These are phyloP conservation scores for Erysimum cheiranthoides DNA, from an alignment of 345 rosid genomes.

Conservation along the genomic window DNA sequence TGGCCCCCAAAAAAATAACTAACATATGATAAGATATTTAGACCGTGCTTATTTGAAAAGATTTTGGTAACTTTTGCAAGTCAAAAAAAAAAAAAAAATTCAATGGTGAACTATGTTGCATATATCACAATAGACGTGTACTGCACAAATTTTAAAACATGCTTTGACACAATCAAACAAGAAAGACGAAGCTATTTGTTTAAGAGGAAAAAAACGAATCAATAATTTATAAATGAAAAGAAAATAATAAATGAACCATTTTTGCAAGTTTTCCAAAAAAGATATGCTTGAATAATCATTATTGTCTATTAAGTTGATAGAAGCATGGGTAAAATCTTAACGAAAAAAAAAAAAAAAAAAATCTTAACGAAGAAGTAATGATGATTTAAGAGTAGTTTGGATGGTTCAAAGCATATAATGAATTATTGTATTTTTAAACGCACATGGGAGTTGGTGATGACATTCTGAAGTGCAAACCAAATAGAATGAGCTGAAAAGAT, in stretches of 20 bases:
- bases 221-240: not conserved
- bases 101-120: too few relatives aligned
- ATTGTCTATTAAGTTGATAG: not conserved
- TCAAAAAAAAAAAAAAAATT: not conserved
- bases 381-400: conserved; percentile 20
- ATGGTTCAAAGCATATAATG: conserved; percentile 23
- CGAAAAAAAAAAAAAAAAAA: too few relatives aligned
- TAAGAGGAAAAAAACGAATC: not conserved
- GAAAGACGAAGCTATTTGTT: not conserved
- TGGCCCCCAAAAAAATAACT: too few relatives aligned
- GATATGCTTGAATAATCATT: not conserved
- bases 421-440: conserved; percentile 31
- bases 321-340: not conserved
- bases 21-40: not conserved
- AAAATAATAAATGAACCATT: not conserved
- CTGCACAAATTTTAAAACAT: not conserved
- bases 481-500: conserved; percentile 36
- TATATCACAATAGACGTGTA: not conserved
- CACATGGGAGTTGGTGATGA: conserved; percentile 38
- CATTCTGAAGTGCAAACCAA: conserved; percentile 24
- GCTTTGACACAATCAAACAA: not conserved
- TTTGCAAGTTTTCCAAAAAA: not conserved
- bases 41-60: not conserved
- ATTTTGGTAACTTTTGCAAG: not conserved
- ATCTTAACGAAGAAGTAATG: conserved; percentile 4